Percentiles rank a stretch among this genome's conserved stretches.
Evolutionary conservation across 192 early-diverging fungal species (phyloP).

Genomic region (Dissophora ornata): DNA sequence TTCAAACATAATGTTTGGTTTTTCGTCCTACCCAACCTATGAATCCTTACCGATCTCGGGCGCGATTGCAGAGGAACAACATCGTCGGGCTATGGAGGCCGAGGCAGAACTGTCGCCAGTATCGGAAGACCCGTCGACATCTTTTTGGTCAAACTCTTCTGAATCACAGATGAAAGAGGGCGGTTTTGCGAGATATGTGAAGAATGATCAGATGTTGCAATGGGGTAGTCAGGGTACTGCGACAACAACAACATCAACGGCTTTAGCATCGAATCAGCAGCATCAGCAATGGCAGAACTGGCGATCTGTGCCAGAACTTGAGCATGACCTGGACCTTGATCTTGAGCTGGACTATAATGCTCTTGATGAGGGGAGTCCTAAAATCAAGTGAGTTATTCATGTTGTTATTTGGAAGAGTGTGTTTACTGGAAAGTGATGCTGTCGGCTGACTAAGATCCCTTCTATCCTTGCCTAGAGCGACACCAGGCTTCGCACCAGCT

Average conservation of each 20-base stretch:
- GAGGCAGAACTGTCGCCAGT: no score
- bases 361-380: not conserved
- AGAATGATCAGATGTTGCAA: not conserved
- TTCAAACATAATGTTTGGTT: constrained; percentile 37
- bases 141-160: not conserved
- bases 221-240: not conserved
- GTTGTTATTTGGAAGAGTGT: not conserved
- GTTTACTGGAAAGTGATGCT: no score
- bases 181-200: constrained; percentile 37
- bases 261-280: not conserved
- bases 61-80: constrained; percentile 25
- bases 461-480: constrained; percentile 9
- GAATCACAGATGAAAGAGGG: not conserved
- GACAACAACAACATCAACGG: not conserved
- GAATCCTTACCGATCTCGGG: constrained; percentile 29
- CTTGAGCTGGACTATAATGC: constrained; percentile 14
- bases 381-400: constrained; percentile 26
- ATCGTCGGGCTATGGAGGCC: constrained; percentile 1
- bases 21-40: constrained; percentile 41
- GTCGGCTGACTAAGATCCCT: no score
- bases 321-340: constrained; percentile 3
- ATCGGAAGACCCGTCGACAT: no score
- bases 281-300: constrained; percentile 24
- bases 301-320: not conserved
- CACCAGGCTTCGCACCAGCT: constrained; percentile 45